These are phyloP conservation scores for Niveomyces coronatus DNA, from an alignment of 2,329 filamentous ascomycete species.

Conservation along the genomic window DNA sequence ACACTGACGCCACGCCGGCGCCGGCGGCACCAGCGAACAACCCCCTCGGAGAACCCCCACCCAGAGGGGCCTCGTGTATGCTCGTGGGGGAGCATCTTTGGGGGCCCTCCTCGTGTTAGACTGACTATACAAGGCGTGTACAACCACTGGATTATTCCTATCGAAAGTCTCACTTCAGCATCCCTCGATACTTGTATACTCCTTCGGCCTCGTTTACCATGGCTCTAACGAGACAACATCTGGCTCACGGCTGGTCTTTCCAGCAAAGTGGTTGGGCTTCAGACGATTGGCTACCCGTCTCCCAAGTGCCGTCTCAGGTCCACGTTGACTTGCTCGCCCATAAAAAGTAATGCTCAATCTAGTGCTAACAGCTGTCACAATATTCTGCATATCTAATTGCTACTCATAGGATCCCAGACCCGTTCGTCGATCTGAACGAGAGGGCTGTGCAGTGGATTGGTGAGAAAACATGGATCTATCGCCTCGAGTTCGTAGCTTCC, in stretches of 20 bases:
- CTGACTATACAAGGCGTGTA: too few relatives aligned
- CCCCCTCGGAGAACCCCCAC: too few relatives aligned
- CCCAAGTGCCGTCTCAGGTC: conserved; percentile 25
- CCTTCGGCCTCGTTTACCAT: not conserved
- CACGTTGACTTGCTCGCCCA: conserved; percentile 28
- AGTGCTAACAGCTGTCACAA: not conserved
- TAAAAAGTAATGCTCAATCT: conserved; percentile 17
- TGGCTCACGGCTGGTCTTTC: conserved; percentile 18
- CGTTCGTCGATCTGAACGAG: conserved; percentile 52
- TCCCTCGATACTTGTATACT: too few relatives aligned
- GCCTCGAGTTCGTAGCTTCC: conserved; percentile 36
- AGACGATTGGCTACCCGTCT: conserved; percentile 24
- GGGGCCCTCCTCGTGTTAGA: too few relatives aligned
- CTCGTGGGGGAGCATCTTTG: too few relatives aligned
- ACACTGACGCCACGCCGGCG: too few relatives aligned
- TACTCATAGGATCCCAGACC: conserved; percentile 37
- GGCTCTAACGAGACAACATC: conserved; percentile 3
- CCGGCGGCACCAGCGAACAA: too few relatives aligned
- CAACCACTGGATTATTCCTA: too few relatives aligned
- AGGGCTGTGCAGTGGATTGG: conserved; percentile 49
- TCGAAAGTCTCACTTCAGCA: too few relatives aligned
- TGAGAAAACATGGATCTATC: conserved; percentile 51
- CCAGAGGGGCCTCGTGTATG: too few relatives aligned
- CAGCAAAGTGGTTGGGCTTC: conserved; percentile 17
- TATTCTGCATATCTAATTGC: conserved; percentile 3